Evolutionary conservation across 73 alveolate species (phyloP).

Genomic region (Stentor roeselii): DNA sequence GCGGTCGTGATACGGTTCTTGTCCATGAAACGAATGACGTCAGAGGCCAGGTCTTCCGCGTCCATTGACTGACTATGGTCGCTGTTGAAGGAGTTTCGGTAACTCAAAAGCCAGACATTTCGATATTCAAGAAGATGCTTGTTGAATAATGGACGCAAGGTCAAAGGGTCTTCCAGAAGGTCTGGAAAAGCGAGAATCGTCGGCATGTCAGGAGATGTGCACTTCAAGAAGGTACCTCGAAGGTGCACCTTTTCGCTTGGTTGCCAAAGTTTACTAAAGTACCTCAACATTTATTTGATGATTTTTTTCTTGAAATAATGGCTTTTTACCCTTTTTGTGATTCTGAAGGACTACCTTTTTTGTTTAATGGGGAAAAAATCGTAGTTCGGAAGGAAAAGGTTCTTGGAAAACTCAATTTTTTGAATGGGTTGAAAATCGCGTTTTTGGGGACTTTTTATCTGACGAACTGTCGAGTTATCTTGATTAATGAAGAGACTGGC

Average conservation of each 20-base stretch:
- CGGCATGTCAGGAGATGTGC: constrained; percentile 51
- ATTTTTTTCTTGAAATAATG: no score
- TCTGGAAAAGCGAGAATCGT: constrained; percentile 63
- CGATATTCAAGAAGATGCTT: constrained; percentile 46
- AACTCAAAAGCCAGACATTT: constrained; percentile 57
- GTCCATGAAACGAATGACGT: constrained; percentile 65
- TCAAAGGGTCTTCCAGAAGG: constrained; percentile 50
- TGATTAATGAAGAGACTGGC: no score
- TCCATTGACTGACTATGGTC: constrained; percentile 60
- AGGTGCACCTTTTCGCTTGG: constrained; percentile 14
- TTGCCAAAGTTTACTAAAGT: background rate
- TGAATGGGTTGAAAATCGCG: no score
- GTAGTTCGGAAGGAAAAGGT: no score
- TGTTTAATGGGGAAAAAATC: no score
- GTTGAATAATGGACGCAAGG: constrained; percentile 40
- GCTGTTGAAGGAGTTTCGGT: constrained; percentile 62
- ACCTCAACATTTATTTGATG: background rate
- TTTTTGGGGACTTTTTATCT: no score
- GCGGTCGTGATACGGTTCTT: constrained; percentile 56
- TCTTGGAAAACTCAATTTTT: no score
- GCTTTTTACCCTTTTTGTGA: no score
- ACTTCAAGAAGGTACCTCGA: constrained; percentile 55
- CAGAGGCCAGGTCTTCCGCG: constrained; percentile 47
- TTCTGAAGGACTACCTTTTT: no score
- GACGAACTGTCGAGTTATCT: no score